phyloP scores from a whole-genome alignment of 1,284 basidiomycete species.

The Bondarzewia mesenterica region DNA sequence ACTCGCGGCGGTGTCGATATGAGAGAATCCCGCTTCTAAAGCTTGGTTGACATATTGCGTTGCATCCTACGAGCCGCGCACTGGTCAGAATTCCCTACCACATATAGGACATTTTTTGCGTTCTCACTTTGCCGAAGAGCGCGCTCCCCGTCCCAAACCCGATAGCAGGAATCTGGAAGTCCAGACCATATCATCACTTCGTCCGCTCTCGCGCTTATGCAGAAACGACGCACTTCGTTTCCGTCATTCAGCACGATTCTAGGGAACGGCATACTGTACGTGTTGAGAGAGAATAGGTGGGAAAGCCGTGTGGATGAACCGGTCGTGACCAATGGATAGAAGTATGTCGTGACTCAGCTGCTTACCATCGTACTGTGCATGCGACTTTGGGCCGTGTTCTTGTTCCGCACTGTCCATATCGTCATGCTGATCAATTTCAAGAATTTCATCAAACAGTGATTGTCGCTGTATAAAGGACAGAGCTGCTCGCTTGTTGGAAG shows the following conservation, averaged over 20 bases:
- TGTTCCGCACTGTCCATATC: too few species aligned
- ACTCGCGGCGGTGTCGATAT: constrained; percentile 28
- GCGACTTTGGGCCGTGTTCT: too few species aligned
- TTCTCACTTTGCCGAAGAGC: constrained; percentile 6
- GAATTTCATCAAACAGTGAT: too few species aligned
- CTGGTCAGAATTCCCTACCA: neutral
- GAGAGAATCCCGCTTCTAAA: constrained; percentile 26
- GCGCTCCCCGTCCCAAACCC: constrained; percentile 11
- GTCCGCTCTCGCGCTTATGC: too few species aligned
- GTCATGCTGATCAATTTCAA: too few species aligned
- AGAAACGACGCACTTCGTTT: constrained; percentile 5
- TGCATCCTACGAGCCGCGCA: constrained; percentile 19
- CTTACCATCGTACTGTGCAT: too few species aligned
- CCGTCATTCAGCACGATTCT: constrained; percentile 10
- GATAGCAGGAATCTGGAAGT: constrained; percentile 9
- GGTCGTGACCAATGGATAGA: too few species aligned
- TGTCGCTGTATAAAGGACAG: too few species aligned
- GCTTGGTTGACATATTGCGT: constrained; percentile 26
- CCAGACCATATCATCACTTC: neutral
- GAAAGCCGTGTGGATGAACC: neutral
- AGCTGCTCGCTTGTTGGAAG: too few species aligned
- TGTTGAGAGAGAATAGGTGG: neutral
- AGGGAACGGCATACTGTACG: constrained; percentile 3
- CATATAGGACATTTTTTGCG: neutral
- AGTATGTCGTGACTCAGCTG: too few species aligned